Percentiles rank a stretch among this genome's conserved stretches.
These are phyloP conservation scores for Euphorbia celastroides DNA, from an alignment of 441 rosid genomes.

Conservation along the genomic window DNA sequence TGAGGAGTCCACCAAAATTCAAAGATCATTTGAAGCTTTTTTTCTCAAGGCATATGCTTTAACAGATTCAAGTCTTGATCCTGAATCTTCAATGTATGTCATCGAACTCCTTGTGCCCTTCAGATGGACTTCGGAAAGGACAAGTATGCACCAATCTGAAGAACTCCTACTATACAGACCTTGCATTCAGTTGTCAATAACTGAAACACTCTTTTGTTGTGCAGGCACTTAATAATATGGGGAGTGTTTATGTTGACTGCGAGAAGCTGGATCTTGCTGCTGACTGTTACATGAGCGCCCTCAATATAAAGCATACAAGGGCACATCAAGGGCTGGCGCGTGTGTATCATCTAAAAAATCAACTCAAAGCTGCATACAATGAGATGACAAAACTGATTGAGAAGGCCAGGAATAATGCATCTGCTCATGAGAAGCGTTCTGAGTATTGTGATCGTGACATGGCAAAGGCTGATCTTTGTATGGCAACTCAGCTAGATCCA, in stretches of 20 bases:
- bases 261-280: slow-evolving; percentile 90
- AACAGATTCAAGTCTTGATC: slow-evolving; percentile 70
- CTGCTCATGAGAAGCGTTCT: slow-evolving; percentile 92
- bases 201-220: slow-evolving; percentile 14
- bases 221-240: slow-evolving; percentile 93
- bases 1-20: slow-evolving; percentile 72
- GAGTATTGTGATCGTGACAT: slow-evolving; percentile 92
- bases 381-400: slow-evolving; percentile 96
- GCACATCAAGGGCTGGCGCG: slow-evolving; percentile 99
- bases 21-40: slow-evolving; percentile 96
- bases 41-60: slow-evolving; percentile 93
- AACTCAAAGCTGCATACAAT: slow-evolving; percentile 78
- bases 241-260: slow-evolving; percentile 82
- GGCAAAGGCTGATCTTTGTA: slow-evolving; percentile 85
- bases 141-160: slow-evolving; percentile 47
- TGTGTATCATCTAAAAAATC: slow-evolving; percentile 77
- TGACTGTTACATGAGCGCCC: slow-evolving; percentile 84
- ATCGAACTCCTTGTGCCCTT: slow-evolving; percentile 90
- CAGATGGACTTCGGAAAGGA: slow-evolving; percentile 99
- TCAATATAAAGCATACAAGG: slow-evolving; percentile 87
- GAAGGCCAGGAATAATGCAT: slow-evolving; percentile 86
- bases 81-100: slow-evolving; percentile 64
- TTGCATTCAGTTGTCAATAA: slow-evolving; percentile 6
- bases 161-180: not conserved
- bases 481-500: slow-evolving; percentile 85